Percentiles rank a stretch among this genome's conserved stretches.
phyloP scores from a whole-genome alignment of 176 grass and related monocot species.

The Musa troglodytarum region DNA sequence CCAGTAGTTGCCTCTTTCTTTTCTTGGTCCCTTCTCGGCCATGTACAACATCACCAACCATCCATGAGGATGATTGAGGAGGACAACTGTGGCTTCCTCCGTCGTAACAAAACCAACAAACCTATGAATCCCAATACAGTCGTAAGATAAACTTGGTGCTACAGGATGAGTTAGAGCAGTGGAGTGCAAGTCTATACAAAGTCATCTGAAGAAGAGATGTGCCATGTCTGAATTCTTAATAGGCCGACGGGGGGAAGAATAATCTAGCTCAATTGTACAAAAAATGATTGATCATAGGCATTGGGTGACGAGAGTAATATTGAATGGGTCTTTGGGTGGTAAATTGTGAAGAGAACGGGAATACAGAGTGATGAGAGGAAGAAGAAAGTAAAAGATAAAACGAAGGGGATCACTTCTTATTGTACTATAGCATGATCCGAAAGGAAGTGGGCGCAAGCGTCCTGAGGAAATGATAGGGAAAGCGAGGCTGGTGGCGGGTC shows the following conservation, averaged over 20 bases:
- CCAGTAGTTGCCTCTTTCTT: background rate
- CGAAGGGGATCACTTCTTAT: background rate
- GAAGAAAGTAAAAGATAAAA: background rate
- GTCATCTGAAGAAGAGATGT: background rate
- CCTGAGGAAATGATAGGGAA: background rate
- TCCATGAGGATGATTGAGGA: conserved; percentile 2
- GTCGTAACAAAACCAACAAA: too few species aligned
- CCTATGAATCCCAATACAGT: too few species aligned
- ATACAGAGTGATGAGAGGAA: too few species aligned
- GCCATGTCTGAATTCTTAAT: too few species aligned
- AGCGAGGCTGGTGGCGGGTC: background rate
- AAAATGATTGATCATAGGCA: too few species aligned
- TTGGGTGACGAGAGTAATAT: background rate
- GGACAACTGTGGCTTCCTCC: background rate
- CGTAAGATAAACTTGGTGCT: too few species aligned
- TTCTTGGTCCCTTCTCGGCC: background rate
- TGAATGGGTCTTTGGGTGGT: background rate
- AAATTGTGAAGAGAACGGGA: background rate
- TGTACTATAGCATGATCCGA: background rate
- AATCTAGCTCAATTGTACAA: too few species aligned
- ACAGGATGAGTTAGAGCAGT: too few species aligned
- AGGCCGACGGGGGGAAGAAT: too few species aligned
- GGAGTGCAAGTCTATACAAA: background rate
- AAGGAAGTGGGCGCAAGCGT: background rate
- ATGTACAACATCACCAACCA: background rate